phyloP scores from a whole-genome alignment of 305 asterid genomes.

The Vinca major region DNA sequence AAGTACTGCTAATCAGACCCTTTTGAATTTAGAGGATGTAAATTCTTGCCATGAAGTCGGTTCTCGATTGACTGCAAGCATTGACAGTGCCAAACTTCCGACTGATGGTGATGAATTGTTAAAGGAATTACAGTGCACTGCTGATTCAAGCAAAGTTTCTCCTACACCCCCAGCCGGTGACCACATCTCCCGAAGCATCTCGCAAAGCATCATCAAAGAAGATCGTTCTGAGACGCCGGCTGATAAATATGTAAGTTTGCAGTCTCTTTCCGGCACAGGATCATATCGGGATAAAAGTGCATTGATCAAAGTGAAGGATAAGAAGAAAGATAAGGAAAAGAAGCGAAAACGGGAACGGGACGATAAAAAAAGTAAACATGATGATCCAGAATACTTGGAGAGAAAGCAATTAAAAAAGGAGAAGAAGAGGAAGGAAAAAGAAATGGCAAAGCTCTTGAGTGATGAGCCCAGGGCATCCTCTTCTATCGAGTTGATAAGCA shows the following conservation, averaged over 20 bases:
- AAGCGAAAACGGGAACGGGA: slow-evolving; percentile 41
- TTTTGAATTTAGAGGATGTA: slow-evolving; percentile 61
- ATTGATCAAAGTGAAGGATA: slow-evolving; percentile 22
- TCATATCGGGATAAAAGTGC: slow-evolving; percentile 15
- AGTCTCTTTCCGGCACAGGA: slow-evolving; percentile 22
- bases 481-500: slow-evolving; percentile 20
- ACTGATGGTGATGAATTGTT: slow-evolving; percentile 46
- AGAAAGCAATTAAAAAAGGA: slow-evolving; percentile 66
- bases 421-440: slow-evolving; percentile 82
- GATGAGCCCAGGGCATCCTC: slow-evolving; percentile 30
- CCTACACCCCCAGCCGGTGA: slow-evolving; percentile 26
- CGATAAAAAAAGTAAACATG: slow-evolving; percentile 26
- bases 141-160: slow-evolving; percentile 76
- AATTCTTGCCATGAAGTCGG: slow-evolving; percentile 86
- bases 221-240: slow-evolving; percentile 26
- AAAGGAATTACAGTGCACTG: slow-evolving; percentile 82
- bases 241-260: slow-evolving; percentile 33
- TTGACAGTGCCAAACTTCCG: slow-evolving; percentile 71
- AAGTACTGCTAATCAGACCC: slow-evolving; percentile 55
- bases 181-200: slow-evolving; percentile 23
- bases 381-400: slow-evolving; percentile 56
- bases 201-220: slow-evolving; percentile 22
- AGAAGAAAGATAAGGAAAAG: slow-evolving; percentile 38
- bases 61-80: slow-evolving; percentile 90
- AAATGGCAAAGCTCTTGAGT: slow-evolving; percentile 54